Percentiles rank a stretch among this genome's conserved stretches.
Conservation (phyloP, 768 basidiomycete species). For the Tephrocybe sp. region DNA sequence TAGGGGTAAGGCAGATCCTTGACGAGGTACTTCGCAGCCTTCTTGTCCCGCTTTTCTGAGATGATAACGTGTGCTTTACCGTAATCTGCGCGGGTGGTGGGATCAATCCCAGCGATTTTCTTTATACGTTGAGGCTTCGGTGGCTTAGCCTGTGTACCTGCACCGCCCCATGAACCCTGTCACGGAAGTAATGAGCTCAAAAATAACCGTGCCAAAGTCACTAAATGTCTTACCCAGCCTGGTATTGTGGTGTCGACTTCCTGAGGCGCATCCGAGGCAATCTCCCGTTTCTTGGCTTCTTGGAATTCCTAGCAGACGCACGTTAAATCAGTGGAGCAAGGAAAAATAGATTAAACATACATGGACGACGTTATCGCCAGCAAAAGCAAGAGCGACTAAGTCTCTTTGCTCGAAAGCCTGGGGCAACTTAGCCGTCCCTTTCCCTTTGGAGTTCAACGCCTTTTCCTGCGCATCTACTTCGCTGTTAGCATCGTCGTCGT, state of each 20-base stretch:
- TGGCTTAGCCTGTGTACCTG: conserved; percentile 57
- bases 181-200: conserved; percentile 1
- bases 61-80: conserved; percentile 89
- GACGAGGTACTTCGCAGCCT: conserved; percentile 84
- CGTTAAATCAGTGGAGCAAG: neutral
- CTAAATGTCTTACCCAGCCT: conserved; percentile 77
- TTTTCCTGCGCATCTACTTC: conserved; percentile 73
- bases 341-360: conserved; percentile 37
- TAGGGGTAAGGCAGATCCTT: conserved; percentile 95
- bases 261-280: conserved; percentile 82
- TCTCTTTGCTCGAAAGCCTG: conserved; percentile 88
- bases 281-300: conserved; percentile 77
- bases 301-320: conserved; percentile 67
- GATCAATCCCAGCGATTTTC: conserved; percentile 78
- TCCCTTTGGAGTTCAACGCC: conserved; percentile 35
- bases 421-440: conserved; percentile 42
- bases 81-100: conserved; percentile 78
- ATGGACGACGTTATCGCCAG: conserved; percentile 93
- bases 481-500: conserved; percentile 56
- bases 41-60: conserved; percentile 93
- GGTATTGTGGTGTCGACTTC: conserved; percentile 89
- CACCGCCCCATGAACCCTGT: conserved; percentile 91
- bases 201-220: neutral
- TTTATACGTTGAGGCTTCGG: conserved; percentile 76
- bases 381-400: conserved; percentile 92